phyloP scores from a whole-genome alignment of 176 grass and related monocot species.

The Eragrostis nindensis region DNA sequence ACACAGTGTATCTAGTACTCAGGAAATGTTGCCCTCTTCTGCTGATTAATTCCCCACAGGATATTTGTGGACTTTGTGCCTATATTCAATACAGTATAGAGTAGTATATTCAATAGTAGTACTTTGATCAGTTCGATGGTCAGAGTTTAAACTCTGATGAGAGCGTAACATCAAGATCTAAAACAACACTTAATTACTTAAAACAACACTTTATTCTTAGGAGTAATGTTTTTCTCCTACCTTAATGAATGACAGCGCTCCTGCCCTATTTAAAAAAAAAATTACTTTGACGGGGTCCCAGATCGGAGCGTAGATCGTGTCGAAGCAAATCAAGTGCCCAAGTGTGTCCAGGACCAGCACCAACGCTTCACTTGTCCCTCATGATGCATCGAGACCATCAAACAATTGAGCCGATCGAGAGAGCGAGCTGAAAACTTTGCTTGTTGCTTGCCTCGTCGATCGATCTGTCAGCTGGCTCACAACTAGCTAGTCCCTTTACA shows the following conservation, averaged over 20 bases:
- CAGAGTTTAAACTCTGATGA: neutral
- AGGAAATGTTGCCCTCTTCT: no score
- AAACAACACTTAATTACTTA: neutral
- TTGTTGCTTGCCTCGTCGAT: neutral
- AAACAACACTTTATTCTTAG: no score
- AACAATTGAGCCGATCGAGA: constrained; percentile 22
- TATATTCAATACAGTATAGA: no score
- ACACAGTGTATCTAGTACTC: no score
- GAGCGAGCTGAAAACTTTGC: neutral
- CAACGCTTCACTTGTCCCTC: constrained; percentile 28
- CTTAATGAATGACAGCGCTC: no score
- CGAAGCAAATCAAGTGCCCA: constrained; percentile 20
- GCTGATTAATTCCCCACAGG: no score
- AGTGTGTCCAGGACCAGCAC: constrained; percentile 40
- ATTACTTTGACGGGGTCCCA: neutral
- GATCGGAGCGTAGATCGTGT: neutral
- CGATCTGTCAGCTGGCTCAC: constrained; percentile 1
- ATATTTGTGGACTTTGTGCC: no score
- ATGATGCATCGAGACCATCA: constrained; percentile 44
- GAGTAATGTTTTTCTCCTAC: neutral
- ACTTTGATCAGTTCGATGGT: neutral
- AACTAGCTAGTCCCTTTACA: constrained; percentile 16
- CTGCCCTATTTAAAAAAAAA: no score
- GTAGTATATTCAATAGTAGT: neutral
- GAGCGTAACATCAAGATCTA: neutral